Percentiles rank a stretch among this genome's conserved stretches.
Evolutionary conservation across 2,329 filamentous ascomycete species (phyloP).

Genomic region (Ophiostoma populinum): DNA sequence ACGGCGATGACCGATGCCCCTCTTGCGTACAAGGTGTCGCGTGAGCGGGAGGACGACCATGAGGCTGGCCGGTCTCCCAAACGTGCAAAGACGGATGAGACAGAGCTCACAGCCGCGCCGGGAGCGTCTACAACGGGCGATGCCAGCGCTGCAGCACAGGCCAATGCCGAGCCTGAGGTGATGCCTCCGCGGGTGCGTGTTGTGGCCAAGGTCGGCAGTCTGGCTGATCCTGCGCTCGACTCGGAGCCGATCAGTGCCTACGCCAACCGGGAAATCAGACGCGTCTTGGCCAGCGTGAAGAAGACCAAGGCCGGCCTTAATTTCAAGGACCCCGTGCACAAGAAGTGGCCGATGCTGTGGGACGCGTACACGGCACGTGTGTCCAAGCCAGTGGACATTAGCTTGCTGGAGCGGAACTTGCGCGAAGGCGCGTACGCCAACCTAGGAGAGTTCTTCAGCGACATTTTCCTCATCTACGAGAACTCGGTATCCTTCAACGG

Average conservation of each 20-base stretch:
- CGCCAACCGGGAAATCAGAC: conserved; percentile 45
- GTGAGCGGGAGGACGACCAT: conserved; percentile 62
- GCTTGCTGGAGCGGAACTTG: conserved; percentile 64
- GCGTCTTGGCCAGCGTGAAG: conserved; percentile 57
- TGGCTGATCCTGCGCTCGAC: conserved; percentile 26
- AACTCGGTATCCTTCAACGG: conserved; percentile 80
- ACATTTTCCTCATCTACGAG: conserved; percentile 60
- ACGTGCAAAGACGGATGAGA: conserved; percentile 48
- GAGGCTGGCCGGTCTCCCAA: conserved; percentile 55
- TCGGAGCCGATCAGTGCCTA: conserved; percentile 35
- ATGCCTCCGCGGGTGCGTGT: conserved; percentile 14
- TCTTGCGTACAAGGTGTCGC: conserved; percentile 49
- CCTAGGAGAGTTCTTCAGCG: conserved; percentile 55
- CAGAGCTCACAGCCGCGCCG: conserved; percentile 8
- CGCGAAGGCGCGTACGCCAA: conserved; percentile 50
- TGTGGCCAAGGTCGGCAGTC: conserved; percentile 20
- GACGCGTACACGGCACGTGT: conserved; percentile 53
- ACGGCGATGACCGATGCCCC: conserved; percentile 27
- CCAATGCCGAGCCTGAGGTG: conserved; percentile 13
- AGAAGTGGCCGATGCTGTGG: conserved; percentile 57
- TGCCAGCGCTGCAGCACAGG: conserved; percentile 13
- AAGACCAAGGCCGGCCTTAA: conserved; percentile 66
- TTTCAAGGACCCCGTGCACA: conserved; percentile 65
- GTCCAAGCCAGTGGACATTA: conserved; percentile 67
- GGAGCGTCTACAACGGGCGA: neutral